Base-by-base conservation (phyloP, 352 stramenopile species). In the Globisporangium okanoganense region DNA sequence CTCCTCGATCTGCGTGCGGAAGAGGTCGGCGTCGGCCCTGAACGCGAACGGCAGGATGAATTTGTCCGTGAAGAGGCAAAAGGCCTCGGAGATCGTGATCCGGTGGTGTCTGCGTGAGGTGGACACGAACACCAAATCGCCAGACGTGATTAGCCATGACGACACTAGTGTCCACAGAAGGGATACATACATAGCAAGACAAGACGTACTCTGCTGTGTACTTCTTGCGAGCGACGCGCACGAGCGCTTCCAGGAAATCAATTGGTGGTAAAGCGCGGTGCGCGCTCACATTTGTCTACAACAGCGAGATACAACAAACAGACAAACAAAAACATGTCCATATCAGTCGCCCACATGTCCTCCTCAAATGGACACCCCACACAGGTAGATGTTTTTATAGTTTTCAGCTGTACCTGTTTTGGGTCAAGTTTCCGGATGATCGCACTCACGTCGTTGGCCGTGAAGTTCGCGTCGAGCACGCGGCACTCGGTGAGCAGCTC, bases 1-100 rank as follows among this genome's bases (percentile, higher is more conserved):
- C 25, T 87, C 75, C 43, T 92, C 83, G 12, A 92, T 69, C 66
- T 92, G 77, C 64, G 80, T 80, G 6, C 78, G 75, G 65, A 92
- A 92, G 47, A 90, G 56, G 49, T 92, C 82, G 29, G 76, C 76
- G 59, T 92, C 80, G 9, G 73, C 78, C 45, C 82, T 79, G 69
- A 90, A 90, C 7, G 83, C 83, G 33, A 85, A 90, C 16, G 83
- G 79, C 10, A 90, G 56, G 35, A 92, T 82, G 22, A 77, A 85
- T 58, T 86, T 92, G 67, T 90, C 80, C 2, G 88, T 66, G 35
- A 92, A 73, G 41, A 92, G 70, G 52, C 80, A 92, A 49, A 92
- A 88, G 9, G 79, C 72, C 64, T 92, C 83, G 6, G 83, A 92
- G 7, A 92, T 61, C 13, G 83, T 84, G 53, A 88, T 64, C 24